A percentile compares a stretch with the other conserved stretches of the same genome.
Evolutionary conservation across 805 yeast species (phyloP).

Genomic region (Metschnikowia continentalis): DNA sequence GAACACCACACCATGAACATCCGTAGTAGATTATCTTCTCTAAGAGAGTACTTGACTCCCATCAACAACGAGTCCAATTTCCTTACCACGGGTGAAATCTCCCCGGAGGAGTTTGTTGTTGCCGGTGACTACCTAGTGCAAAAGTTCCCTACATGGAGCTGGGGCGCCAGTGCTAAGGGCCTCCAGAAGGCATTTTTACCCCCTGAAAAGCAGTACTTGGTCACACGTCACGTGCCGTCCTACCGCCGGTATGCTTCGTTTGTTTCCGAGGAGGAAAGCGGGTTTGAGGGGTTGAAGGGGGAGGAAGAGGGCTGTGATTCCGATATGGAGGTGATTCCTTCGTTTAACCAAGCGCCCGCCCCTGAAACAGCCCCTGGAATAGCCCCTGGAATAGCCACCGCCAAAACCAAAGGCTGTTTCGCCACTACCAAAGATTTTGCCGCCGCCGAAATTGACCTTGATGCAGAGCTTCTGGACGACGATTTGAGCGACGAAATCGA

Average conservation of each 20-base stretch:
- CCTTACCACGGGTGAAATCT: slow-evolving; percentile 80
- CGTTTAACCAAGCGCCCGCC: not conserved
- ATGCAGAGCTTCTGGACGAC: slow-evolving; percentile 19
- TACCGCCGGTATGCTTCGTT: slow-evolving; percentile 44
- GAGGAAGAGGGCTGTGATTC: slow-evolving; percentile 1
- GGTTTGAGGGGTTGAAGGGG: not conserved
- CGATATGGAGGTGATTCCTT: slow-evolving; percentile 7
- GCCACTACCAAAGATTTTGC: no score
- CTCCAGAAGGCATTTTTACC: slow-evolving; percentile 70
- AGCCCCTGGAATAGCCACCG: no score
- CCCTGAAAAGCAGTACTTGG: slow-evolving; percentile 76
- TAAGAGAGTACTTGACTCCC: slow-evolving; percentile 92
- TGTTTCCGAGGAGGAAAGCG: slow-evolving; percentile 1
- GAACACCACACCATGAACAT: slow-evolving; percentile 11
- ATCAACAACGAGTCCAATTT: slow-evolving; percentile 84
- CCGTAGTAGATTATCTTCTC: slow-evolving; percentile 57
- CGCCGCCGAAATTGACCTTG: slow-evolving; percentile 32
- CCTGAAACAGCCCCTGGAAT: not conserved
- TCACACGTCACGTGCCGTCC: slow-evolving; percentile 88
- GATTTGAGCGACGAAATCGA: slow-evolving; percentile 26
- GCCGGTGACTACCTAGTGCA: slow-evolving; percentile 92
- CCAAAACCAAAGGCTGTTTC: no score
- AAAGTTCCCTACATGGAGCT: slow-evolving; percentile 96
- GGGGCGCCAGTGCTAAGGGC: slow-evolving; percentile 47
- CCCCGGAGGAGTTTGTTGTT: slow-evolving; percentile 90